phyloP scores from a whole-genome alignment of 371 early-diverging fungal species.

The Mortierella sp. region DNA sequence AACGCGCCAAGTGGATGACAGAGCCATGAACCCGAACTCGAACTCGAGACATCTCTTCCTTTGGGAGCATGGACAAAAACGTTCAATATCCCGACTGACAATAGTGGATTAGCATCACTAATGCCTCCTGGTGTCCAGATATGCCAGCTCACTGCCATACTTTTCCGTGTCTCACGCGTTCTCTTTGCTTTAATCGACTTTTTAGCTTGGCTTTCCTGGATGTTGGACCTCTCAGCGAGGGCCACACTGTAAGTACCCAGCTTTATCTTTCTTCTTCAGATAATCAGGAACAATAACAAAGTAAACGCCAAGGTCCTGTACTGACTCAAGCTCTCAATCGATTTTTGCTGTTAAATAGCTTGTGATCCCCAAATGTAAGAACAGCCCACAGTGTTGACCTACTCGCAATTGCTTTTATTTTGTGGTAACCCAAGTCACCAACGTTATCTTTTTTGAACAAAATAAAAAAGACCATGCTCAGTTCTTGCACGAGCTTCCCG shows the following conservation, averaged over 20 bases:
- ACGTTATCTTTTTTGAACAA: background rate
- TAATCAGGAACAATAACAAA: background rate
- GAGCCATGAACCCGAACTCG: no score
- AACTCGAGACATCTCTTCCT: no score
- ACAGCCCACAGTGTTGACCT: no score
- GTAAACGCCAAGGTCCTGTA: background rate
- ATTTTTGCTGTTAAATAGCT: slow-evolving; percentile 62
- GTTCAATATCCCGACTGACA: background rate
- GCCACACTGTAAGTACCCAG: slow-evolving; percentile 72
- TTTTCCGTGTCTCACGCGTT: slow-evolving; percentile 3
- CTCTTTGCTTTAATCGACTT: background rate
- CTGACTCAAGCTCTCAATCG: background rate
- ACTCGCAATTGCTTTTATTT: background rate
- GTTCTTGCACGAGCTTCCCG: slow-evolving; percentile 90
- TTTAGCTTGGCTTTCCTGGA: slow-evolving; percentile 76
- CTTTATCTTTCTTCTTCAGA: no score
- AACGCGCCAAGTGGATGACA: no score
- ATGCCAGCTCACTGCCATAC: no score
- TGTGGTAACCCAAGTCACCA: background rate
- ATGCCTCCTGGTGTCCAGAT: no score
- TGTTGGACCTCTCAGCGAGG: slow-evolving; percentile 83
- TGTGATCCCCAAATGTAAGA: slow-evolving; percentile 86
- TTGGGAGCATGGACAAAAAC: no score
- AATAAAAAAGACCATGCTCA: slow-evolving; percentile 84
- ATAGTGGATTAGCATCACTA: no score